A percentile compares a stretch with the other conserved stretches of the same genome.
phyloP scores from a whole-genome alignment of 768 basidiomycete species.

The Hypsizygus marmoreus region DNA sequence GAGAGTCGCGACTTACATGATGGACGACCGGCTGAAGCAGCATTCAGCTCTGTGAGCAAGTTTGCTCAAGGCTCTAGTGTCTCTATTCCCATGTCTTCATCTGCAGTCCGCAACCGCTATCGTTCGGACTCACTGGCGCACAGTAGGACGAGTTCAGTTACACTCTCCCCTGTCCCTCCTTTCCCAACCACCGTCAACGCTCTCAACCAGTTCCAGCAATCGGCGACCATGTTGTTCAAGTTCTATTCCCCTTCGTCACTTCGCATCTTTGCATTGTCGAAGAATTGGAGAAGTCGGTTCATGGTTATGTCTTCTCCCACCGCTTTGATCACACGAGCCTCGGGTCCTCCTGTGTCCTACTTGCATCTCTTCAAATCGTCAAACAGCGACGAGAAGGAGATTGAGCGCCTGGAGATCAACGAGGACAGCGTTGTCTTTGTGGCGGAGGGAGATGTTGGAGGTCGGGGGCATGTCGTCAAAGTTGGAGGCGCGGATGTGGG shows the following conservation, averaged over 20 bases:
- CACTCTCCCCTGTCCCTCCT: constrained; percentile 45
- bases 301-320: constrained; percentile 59
- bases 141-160: constrained; percentile 39
- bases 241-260: constrained; percentile 69
- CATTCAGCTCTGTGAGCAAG: constrained; percentile 7
- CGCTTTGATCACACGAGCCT: constrained; percentile 34
- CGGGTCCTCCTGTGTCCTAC: constrained; percentile 50
- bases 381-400: constrained; percentile 60
- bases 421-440: constrained; percentile 78
- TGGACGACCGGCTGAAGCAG: constrained; percentile 2
- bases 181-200: constrained; percentile 63
- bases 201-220: constrained; percentile 53
- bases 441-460: constrained; percentile 56
- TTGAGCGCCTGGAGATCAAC: constrained; percentile 76
- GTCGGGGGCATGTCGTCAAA: constrained; percentile 59
- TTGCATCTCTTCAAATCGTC: constrained; percentile 75
- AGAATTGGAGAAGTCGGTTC: constrained; percentile 69
- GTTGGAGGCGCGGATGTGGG: constrained; percentile 67
- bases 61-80: constrained; percentile 36
- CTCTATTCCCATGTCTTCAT: constrained; percentile 29
- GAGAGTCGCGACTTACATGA: constrained; percentile 12
- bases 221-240: constrained; percentile 60
- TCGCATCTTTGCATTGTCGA: constrained; percentile 71
- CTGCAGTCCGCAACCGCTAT: constrained; percentile 27
- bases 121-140: constrained; percentile 42